These are phyloP conservation scores for Macrolepiota fuliginosa DNA, from an alignment of 768 basidiomycete species.

Conservation along the genomic window DNA sequence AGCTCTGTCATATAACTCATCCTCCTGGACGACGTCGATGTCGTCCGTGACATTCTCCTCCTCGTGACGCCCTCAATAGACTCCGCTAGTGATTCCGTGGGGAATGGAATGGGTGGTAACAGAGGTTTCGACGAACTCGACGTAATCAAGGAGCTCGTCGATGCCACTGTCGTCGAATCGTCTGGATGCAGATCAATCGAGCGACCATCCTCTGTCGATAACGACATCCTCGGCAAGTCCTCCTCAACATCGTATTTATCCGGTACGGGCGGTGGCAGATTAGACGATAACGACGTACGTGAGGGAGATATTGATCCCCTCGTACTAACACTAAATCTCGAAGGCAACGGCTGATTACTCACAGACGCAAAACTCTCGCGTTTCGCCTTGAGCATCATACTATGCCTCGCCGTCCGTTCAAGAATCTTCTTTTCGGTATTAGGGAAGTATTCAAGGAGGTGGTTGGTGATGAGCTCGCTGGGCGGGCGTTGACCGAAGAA, in stretches of 20 bases:
- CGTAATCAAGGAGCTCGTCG: constrained; percentile 13
- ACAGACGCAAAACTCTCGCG: constrained; percentile 52
- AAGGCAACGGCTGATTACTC: constrained; percentile 42
- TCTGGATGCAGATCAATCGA: constrained; percentile 60
- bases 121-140: constrained; percentile 35
- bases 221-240: constrained; percentile 67
- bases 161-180: constrained; percentile 25
- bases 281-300: constrained; percentile 47
- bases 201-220: constrained; percentile 71
- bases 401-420: constrained; percentile 84
- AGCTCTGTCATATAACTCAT: constrained; percentile 83
- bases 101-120: constrained; percentile 77
- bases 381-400: constrained; percentile 63
- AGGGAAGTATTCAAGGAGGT: constrained; percentile 95
- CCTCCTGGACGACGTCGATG: constrained; percentile 57
- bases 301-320: constrained; percentile 50
- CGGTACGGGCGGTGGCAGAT: constrained; percentile 35
- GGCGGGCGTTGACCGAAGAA: constrained; percentile 99
- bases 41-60: constrained; percentile 37
- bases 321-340: constrained; percentile 64
- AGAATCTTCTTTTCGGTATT: constrained; percentile 88
- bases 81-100: constrained; percentile 77
- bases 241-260: constrained; percentile 37
- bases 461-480: constrained; percentile 93
- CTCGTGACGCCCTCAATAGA: constrained; percentile 60